Conservation (phyloP, 306 rosid genomes). For the Dalbergia cochinchinensis region DNA sequence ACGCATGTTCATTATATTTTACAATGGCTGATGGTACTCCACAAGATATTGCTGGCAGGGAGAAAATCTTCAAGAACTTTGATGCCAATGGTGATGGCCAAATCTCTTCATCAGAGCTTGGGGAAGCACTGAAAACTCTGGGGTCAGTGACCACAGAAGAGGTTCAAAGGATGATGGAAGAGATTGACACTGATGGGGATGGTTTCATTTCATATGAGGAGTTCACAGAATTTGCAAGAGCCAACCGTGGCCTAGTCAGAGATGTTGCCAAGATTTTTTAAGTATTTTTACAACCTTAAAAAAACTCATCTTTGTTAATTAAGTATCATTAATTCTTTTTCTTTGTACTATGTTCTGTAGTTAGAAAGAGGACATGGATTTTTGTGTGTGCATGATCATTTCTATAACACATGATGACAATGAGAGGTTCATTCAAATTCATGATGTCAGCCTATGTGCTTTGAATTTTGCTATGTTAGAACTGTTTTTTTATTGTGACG, state of each 20-base stretch:
- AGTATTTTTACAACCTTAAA: background rate
- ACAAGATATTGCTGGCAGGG: slow-evolving; percentile 59
- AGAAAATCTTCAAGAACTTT: slow-evolving; percentile 73
- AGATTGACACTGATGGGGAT: slow-evolving; percentile 77
- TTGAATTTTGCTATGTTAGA: slow-evolving; percentile 34
- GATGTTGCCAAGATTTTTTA: slow-evolving; percentile 80
- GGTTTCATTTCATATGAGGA: slow-evolving; percentile 77
- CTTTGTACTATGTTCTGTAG: slow-evolving; percentile 10
- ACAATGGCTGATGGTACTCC: slow-evolving; percentile 45
- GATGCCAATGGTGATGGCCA: slow-evolving; percentile 75
- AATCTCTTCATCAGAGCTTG: slow-evolving; percentile 77
- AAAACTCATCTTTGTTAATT: slow-evolving; percentile 10
- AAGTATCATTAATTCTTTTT: slow-evolving; percentile 4
- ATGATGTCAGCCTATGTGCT: slow-evolving; percentile 34
- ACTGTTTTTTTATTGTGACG: background rate
- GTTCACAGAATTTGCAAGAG: slow-evolving; percentile 62
- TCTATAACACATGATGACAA: slow-evolving; percentile 36
- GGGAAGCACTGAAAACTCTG: slow-evolving; percentile 67
- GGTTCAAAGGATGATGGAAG: slow-evolving; percentile 74
- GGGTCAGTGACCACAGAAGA: slow-evolving; percentile 69
- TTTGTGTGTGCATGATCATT: slow-evolving; percentile 29
- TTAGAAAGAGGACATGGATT: slow-evolving; percentile 1
- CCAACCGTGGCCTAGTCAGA: slow-evolving; percentile 71
- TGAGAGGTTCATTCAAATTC: slow-evolving; percentile 40
- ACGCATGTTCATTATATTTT: background rate